phyloP scores from a whole-genome alignment of 2,329 filamentous ascomycete genomes.

The Xylaria multiplex region DNA sequence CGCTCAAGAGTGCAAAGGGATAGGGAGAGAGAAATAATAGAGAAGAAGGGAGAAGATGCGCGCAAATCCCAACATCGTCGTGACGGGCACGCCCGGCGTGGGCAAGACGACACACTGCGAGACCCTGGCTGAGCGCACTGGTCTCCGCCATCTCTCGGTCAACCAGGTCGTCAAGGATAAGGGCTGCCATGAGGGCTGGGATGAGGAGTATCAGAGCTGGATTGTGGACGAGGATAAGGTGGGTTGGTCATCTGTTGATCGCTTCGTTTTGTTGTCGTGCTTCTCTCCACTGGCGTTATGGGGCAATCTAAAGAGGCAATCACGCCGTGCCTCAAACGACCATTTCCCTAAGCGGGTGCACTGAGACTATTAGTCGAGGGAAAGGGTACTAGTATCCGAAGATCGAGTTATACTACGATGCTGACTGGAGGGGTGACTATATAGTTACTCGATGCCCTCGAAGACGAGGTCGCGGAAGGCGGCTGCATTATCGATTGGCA shows the following conservation, averaged over 20 bases:
- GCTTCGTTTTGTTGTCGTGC: not conserved
- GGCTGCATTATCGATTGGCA: constrained; percentile 98
- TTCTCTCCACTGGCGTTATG: not conserved
- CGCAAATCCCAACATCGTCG: constrained; percentile 83
- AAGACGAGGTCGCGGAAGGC: constrained; percentile 79
- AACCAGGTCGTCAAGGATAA: constrained; percentile 93
- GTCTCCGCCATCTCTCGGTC: constrained; percentile 83
- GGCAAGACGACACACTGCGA: constrained; percentile 96
- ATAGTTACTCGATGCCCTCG: constrained; percentile 86
- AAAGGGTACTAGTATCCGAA: not conserved
- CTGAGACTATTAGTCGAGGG: not conserved
- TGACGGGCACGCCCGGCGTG: constrained; percentile 94
- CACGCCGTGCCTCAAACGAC: not conserved
- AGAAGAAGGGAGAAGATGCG: constrained; percentile 51
- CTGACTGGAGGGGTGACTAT: constrained; percentile 37
- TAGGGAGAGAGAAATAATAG: constrained; percentile 34
- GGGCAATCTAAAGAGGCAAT: not conserved
- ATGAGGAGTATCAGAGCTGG: constrained; percentile 86
- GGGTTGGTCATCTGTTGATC: constrained; percentile 36
- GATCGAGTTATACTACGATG: constrained; percentile 23
- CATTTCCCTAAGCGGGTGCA: not conserved
- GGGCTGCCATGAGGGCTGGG: constrained; percentile 86
- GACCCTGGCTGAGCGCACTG: constrained; percentile 77
- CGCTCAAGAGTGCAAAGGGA: not conserved
- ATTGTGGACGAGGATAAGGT: constrained; percentile 98